Percentiles rank a stretch among this genome's conserved stretches.
phyloP scores from a whole-genome alignment of 352 stramenopile species.

The Pythium rishiriense region DNA sequence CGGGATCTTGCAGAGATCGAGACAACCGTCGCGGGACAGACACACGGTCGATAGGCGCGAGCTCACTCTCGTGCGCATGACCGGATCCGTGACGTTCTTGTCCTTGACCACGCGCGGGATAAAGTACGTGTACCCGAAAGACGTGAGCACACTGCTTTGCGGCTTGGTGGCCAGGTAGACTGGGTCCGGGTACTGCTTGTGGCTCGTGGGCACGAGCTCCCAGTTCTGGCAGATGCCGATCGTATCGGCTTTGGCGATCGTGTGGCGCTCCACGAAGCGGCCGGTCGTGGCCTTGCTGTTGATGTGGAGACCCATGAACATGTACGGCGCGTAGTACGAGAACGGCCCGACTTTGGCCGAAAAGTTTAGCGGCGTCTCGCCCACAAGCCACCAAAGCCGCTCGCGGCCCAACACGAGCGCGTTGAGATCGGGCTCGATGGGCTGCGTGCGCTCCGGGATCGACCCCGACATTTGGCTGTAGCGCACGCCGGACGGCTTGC shows the following conservation, averaged over 20 bases:
- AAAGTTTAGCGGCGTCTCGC: constrained; percentile 13
- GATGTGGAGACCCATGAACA: constrained; percentile 25
- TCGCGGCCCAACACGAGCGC: constrained; percentile 22
- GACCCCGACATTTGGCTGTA: constrained; percentile 25
- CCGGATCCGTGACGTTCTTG: constrained; percentile 9
- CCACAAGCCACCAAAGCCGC: constrained; percentile 23
- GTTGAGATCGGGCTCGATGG: constrained; percentile 22
- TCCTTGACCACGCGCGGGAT: neutral
- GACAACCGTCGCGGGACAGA: constrained; percentile 10
- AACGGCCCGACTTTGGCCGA: constrained; percentile 1
- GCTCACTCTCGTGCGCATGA: neutral
- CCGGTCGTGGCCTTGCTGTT: constrained; percentile 12
- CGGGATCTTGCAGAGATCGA: neutral
- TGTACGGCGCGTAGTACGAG: constrained; percentile 15
- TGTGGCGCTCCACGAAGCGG: constrained; percentile 19
- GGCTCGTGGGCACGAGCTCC: constrained; percentile 13
- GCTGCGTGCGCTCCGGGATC: constrained; percentile 24
- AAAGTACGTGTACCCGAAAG: neutral
- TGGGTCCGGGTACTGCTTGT: constrained; percentile 14
- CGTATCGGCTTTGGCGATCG: constrained; percentile 6
- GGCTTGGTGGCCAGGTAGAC: constrained; percentile 2
- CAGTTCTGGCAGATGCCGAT: constrained; percentile 27
- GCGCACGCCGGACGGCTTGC: constrained; percentile 22
- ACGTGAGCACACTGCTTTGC: constrained; percentile 11
- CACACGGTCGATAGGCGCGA: constrained; percentile 15